Evolutionary conservation across 306 rosid species (phyloP).

Genomic region (Luffa aegyptiaca): DNA sequence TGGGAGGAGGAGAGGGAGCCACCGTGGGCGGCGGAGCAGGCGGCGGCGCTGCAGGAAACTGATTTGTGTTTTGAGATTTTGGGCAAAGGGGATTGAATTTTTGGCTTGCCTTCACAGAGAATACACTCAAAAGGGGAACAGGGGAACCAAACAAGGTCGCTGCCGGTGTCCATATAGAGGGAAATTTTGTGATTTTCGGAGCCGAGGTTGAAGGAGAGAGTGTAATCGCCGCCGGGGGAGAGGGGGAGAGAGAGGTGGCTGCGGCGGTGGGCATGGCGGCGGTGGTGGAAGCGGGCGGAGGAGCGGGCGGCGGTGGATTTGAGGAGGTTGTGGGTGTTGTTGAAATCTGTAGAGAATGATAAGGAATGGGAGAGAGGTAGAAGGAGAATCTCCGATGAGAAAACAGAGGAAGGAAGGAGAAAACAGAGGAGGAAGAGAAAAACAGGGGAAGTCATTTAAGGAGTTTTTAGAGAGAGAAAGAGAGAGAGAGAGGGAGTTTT

Average conservation of each 20-base stretch:
- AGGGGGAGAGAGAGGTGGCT: constrained; percentile 69
- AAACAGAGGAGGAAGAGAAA: constrained; percentile 21
- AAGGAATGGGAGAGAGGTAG: constrained; percentile 59
- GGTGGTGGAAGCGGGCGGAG: constrained; percentile 43
- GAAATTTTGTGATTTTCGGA: constrained; percentile 48
- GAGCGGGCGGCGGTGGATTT: constrained; percentile 62
- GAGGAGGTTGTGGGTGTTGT: constrained; percentile 63
- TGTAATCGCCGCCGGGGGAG: constrained; percentile 81
- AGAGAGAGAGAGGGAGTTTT: neutral
- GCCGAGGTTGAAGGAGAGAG: constrained; percentile 55
- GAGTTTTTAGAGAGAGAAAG: neutral
- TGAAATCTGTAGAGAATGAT: constrained; percentile 55
- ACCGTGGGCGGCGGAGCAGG: constrained; percentile 68
- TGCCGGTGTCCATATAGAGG: constrained; percentile 94
- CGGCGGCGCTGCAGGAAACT: constrained; percentile 53
- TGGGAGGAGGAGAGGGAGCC: constrained; percentile 34
- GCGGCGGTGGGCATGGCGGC: constrained; percentile 13
- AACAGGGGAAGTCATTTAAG: constrained; percentile 36
- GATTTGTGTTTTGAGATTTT: constrained; percentile 26
- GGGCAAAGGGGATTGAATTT: constrained; percentile 28
- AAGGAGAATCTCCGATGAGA: constrained; percentile 23
- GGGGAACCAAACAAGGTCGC: constrained; percentile 95
- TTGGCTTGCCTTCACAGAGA: constrained; percentile 76
- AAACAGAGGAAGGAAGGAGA: constrained; percentile 30
- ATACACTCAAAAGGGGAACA: constrained; percentile 85